These are phyloP conservation scores for Aureobasidium musti DNA, from an alignment of 2,329 filamentous ascomycete species.

Conservation along the genomic window DNA sequence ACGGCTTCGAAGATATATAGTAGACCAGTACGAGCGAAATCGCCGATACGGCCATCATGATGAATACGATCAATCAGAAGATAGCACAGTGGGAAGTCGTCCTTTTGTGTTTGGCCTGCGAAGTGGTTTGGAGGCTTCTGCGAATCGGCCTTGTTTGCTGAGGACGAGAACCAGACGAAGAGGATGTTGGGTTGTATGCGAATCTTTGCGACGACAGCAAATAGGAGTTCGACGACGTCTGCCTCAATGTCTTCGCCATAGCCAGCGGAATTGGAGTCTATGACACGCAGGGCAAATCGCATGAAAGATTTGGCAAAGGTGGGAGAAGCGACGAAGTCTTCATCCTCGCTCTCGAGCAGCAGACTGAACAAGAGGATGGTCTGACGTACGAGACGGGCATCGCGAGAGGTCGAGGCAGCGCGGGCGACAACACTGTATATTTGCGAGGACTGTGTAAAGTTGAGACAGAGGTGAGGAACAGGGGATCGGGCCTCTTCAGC, in stretches of 20 bases:
- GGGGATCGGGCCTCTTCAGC: slow-evolving; percentile 87
- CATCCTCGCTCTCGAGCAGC: slow-evolving; percentile 93
- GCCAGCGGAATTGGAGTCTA: slow-evolving; percentile 70
- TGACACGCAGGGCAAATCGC: slow-evolving; percentile 77
- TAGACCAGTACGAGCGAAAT: slow-evolving; percentile 91
- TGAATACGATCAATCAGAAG: slow-evolving; percentile 96
- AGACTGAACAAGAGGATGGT: slow-evolving; percentile 86
- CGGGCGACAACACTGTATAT: slow-evolving; percentile 88
- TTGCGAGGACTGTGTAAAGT: slow-evolving; percentile 81
- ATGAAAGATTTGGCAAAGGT: slow-evolving; percentile 85
- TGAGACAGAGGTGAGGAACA: slow-evolving; percentile 86
- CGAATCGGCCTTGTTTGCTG: slow-evolving; percentile 40
- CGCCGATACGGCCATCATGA: slow-evolving; percentile 88
- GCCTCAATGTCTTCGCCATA: slow-evolving; percentile 80
- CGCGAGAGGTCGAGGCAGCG: slow-evolving; percentile 80
- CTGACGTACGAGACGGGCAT: slow-evolving; percentile 82
- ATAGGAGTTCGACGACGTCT: slow-evolving; percentile 86
- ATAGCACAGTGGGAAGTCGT: slow-evolving; percentile 95
- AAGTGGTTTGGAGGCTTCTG: slow-evolving; percentile 65
- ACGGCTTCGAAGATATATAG: slow-evolving; percentile 96
- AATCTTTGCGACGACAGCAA: slow-evolving; percentile 96
- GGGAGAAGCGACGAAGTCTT: slow-evolving; percentile 85
- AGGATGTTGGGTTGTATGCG: slow-evolving; percentile 83
- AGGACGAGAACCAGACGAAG: slow-evolving; percentile 76
- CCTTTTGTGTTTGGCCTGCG: slow-evolving; percentile 78